These are phyloP conservation scores for Cantharellus anzutake DNA, from an alignment of 768 basidiomycete species.

Conservation along the genomic window DNA sequence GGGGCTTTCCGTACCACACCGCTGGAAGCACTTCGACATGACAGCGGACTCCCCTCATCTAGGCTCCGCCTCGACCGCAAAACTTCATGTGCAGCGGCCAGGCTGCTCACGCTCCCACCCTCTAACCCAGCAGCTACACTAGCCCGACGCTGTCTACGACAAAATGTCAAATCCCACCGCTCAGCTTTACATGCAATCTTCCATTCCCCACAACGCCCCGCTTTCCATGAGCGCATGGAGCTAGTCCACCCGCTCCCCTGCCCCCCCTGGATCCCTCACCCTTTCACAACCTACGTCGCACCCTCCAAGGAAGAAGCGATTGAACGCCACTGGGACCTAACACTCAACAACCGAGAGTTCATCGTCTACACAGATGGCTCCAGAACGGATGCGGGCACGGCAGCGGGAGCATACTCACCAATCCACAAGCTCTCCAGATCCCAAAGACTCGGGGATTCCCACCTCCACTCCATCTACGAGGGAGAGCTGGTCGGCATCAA, in stretches of 20 bases:
- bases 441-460: background rate
- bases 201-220: background rate
- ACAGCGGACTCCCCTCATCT: background rate
- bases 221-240: background rate
- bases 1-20: constrained; percentile 5
- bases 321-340: background rate
- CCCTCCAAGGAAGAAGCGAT: background rate
- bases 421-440: background rate
- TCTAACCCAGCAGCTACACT: constrained; percentile 1
- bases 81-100: background rate
- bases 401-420: background rate
- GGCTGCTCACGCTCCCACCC: background rate
- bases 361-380: constrained; percentile 7
- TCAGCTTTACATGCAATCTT: background rate
- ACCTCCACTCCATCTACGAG: constrained; percentile 2
- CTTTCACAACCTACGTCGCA: background rate
- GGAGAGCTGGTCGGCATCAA: constrained; percentile 1
- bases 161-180: background rate
- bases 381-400: constrained; percentile 1
- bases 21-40: background rate
- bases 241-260: background rate
- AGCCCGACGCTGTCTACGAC: background rate
- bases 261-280: background rate
- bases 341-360: background rate
- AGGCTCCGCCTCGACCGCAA: background rate